Evolutionary conservation across 768 basidiomycete species (phyloP), one percentile per base, ranked within the genome.

Genomic region (Suillus placidus): DNA sequence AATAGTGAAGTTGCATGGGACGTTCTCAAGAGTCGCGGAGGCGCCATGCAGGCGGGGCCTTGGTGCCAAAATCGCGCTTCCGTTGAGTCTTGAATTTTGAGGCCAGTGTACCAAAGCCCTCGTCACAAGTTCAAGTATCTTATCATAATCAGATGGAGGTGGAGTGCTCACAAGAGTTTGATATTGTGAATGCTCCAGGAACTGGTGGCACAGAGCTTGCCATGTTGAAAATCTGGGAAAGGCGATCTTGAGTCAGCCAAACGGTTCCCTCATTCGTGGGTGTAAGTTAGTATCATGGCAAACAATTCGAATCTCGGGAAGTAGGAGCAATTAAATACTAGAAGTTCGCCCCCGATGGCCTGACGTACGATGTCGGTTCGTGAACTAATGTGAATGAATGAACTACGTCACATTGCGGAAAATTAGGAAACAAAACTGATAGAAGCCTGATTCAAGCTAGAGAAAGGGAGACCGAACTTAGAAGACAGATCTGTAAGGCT

Each of bases 181-280:
- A 23, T 13, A n/a, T 30, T 42, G 57, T 58, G 37, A 18, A 26
- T 18, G 16, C 16, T 40, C 57, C 26, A 8, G 14, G 18, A 16
- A 32, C 9, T 12, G 26, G 18, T 30, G 38, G 26, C 10, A 20
- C 58, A 40, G 58, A 42, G 16, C 9, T 60, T 32, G 26, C 26
- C 20, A 55, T 13, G 10, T n/a, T 37, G 34, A 60, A 62, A 62
- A 55, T 54, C 60, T 65, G 60, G 60, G 64, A 65, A 65, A 52
- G 61, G 45, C 20, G 35, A 20, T 13, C 32, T 34, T 34, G n/a
- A n/a, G n/a, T n/a, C 18, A 34, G 54, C 37, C 34, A 34, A 30
- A 13, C 45, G 16, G 13, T 63, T 56, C 61, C 52, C 61, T 35
- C 61, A 65, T 62, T 20, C 61, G 65, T 66, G 61, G 42, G 65